Conservation (phyloP, 75 land plant species). For the Azolla pinnata region DNA sequence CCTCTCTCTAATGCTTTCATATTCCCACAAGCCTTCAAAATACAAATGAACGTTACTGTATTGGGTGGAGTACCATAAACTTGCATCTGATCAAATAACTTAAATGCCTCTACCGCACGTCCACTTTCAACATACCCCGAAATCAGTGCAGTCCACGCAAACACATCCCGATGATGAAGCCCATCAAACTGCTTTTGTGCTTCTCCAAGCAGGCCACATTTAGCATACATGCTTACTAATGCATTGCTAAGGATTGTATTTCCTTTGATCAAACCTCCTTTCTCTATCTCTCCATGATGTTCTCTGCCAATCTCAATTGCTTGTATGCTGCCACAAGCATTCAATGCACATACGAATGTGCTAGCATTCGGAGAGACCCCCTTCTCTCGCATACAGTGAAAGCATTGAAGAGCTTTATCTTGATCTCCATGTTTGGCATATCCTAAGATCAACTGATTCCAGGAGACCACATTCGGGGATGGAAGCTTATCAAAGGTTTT, state of each 20-base stretch:
- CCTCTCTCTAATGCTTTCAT: slow-evolving; percentile 6
- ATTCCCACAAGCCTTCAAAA: slow-evolving; percentile 30
- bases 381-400: slow-evolving; percentile 17
- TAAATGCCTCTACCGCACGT: slow-evolving; percentile 15
- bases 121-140: slow-evolving; percentile 27
- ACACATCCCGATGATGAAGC: slow-evolving; percentile 1
- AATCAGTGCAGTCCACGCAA: slow-evolving; percentile 43
- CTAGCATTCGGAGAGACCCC: slow-evolving; percentile 31
- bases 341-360: slow-evolving; percentile 30
- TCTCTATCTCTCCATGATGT: neutral
- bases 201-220: slow-evolving; percentile 21
- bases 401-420: slow-evolving; percentile 16
- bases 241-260: slow-evolving; percentile 11
- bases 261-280: neutral
- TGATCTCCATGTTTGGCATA: slow-evolving; percentile 12
- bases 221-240: slow-evolving; percentile 37
- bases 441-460: slow-evolving; percentile 35
- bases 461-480: slow-evolving; percentile 22
- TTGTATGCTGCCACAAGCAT: neutral
- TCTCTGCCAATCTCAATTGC: neutral
- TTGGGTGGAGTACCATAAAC: slow-evolving; percentile 20
- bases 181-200: slow-evolving; percentile 29
- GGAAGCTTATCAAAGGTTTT: slow-evolving; percentile 10
- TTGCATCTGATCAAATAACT: slow-evolving; percentile 25
- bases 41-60: slow-evolving; percentile 24